Conservation (phyloP, 2,329 filamentous ascomycete species). For the Fusarium incarnatum region DNA sequence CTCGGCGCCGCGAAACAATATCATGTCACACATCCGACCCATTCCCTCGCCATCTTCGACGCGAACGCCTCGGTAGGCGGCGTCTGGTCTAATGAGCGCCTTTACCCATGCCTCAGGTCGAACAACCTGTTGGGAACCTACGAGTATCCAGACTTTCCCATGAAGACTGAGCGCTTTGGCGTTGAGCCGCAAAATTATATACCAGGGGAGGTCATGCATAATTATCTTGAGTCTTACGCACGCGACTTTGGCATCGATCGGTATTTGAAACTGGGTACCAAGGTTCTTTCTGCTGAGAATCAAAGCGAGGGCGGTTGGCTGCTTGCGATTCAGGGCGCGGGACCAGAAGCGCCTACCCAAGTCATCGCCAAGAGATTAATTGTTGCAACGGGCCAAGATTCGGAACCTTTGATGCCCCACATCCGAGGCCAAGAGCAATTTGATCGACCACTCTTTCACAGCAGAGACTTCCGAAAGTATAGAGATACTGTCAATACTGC, state of each 20-base stretch:
- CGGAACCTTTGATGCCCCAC: constrained; percentile 54
- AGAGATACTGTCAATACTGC: constrained; percentile 47
- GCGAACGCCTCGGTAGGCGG: constrained; percentile 64
- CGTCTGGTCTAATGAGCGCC: constrained; percentile 68
- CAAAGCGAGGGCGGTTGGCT: constrained; percentile 30
- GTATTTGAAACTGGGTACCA: constrained; percentile 60
- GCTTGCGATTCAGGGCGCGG: not conserved
- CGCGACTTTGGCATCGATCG: constrained; percentile 60
- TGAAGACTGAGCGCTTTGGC: constrained; percentile 59
- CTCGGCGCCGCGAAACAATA: constrained; percentile 65
- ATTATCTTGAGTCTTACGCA: constrained; percentile 53
- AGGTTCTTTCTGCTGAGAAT: constrained; percentile 57
- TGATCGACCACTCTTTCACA: constrained; percentile 56
- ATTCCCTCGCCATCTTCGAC: constrained; percentile 63
- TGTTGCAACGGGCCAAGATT: constrained; percentile 62
- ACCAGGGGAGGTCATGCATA: constrained; percentile 51
- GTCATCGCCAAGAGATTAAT: constrained; percentile 52
- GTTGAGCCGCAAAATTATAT: constrained; percentile 51
- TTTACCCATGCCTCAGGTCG: constrained; percentile 70
- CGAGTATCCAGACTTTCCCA: constrained; percentile 72
- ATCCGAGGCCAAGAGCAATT: constrained; percentile 54
- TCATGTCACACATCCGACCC: constrained; percentile 59
- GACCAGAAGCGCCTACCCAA: not conserved
- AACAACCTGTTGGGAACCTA: constrained; percentile 60
- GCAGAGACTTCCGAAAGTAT: constrained; percentile 53